Base-by-base conservation (phyloP, 106 monocot genomes). In the Apostasia ramifera region DNA sequence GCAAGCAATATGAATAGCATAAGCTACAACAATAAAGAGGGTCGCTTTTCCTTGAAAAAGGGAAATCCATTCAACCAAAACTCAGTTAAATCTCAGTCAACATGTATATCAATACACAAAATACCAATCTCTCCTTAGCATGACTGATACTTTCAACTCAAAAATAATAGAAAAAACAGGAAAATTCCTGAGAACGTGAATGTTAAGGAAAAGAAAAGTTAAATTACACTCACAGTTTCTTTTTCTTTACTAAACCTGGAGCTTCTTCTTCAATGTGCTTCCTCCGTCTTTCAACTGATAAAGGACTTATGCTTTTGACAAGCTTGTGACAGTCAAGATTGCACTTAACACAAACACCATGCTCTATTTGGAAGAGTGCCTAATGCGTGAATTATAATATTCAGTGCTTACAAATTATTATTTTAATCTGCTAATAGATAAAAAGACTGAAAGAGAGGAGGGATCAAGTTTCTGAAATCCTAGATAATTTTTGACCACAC, bases 351-450 rank as follows among this genome's bases (percentile, higher is more conserved):
- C 97, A 98, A 37, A 92, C 71, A 71, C 97, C 97, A 81, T 82
- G 81, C 63, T 98, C 97, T 70, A 92, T 79, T 83, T 87, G 81
- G 71, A 98, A 98, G 45, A 98, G 89, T 76, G 74, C 92, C 95
- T 97, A 80, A 8, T 52, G 65, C 0, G 48, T 49, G 12, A 62
- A 8, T 45, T 3, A 44, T 44, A 62, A n/a, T 13, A 44, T 62
- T 62, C 62, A 59, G n/a, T 0, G 2, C 26, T 26, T 26, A 26
- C 26, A 26, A 26, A 26, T 26, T 26, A 26, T 26, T 26, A 26
- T 0, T 26, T 26, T 26, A 26, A 26, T 26, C 26, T 26, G 26
- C 26, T 26, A 26, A 26, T 26, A 26, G 26, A 26, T 26, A 8
- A 69, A 0, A 67, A 57, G 6, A 72, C 26, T 14, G 1, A 63